These are phyloP conservation scores for Gloeopeniophorella convolvens DNA, from an alignment of 768 basidiomycete genomes.

Conservation along the genomic window DNA sequence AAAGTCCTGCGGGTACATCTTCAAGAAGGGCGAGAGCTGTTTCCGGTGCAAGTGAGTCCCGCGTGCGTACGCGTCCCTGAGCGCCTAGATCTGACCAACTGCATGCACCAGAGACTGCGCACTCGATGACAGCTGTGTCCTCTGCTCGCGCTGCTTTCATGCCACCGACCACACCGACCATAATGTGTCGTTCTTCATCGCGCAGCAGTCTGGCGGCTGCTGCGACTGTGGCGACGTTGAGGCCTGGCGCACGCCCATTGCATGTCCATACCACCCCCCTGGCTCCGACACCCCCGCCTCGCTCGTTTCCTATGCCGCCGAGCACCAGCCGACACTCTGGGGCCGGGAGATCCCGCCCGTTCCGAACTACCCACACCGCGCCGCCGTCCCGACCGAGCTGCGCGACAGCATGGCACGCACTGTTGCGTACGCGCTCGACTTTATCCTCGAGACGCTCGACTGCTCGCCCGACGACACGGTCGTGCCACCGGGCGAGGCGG, in stretches of 20 bases:
- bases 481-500: conserved; percentile 60
- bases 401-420: conserved; percentile 70
- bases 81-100: conserved; percentile 1
- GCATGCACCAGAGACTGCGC: conserved; percentile 69
- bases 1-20: conserved; percentile 75
- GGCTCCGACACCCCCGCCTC: conserved; percentile 25
- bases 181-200: conserved; percentile 90
- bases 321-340: conserved; percentile 18
- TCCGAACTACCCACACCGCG: conserved; percentile 51
- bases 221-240: conserved; percentile 94
- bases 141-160: conserved; percentile 88
- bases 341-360: conserved; percentile 53
- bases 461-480: conserved; percentile 72
- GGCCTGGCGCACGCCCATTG: conserved; percentile 67
- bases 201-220: conserved; percentile 86
- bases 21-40: conserved; percentile 87
- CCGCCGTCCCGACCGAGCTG: conserved; percentile 54
- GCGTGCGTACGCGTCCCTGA: neutral
- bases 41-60: conserved; percentile 85
- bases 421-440: conserved; percentile 73
- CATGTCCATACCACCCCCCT: conserved; percentile 74
- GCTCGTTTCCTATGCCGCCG: conserved; percentile 26
- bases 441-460: conserved; percentile 75
- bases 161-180: conserved; percentile 81
- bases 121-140: conserved; percentile 80